These are phyloP conservation scores for Leucoagaricus sp. DNA, from an alignment of 1,284 basidiomycete species.

Conservation along the genomic window DNA sequence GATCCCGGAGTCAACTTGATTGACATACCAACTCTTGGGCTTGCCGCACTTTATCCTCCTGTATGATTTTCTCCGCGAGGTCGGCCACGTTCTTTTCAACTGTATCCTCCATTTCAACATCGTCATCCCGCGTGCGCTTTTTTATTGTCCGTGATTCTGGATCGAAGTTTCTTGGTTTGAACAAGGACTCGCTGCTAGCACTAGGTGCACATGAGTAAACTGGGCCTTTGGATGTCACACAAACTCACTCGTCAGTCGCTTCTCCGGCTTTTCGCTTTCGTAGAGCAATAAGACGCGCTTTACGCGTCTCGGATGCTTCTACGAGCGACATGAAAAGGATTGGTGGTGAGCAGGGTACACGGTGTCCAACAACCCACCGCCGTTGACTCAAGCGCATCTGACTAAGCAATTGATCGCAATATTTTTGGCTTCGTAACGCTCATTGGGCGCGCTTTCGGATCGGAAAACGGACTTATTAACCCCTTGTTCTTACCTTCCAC, in stretches of 20 bases:
- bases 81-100: slow-evolving; percentile 87
- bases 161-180: slow-evolving; percentile 86
- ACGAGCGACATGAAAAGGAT: slow-evolving; percentile 69
- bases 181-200: slow-evolving; percentile 49
- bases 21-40: slow-evolving; percentile 82
- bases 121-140: slow-evolving; percentile 56
- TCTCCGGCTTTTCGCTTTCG: slow-evolving; percentile 77
- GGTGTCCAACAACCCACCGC: slow-evolving; percentile 5
- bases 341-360: slow-evolving; percentile 15
- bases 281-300: slow-evolving; percentile 82
- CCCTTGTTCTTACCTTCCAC: not conserved
- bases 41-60: slow-evolving; percentile 82
- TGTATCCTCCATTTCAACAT: slow-evolving; percentile 74
- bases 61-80: slow-evolving; percentile 81
- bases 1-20: not conserved
- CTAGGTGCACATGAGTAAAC: slow-evolving; percentile 16
- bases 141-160: slow-evolving; percentile 77
- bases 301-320: slow-evolving; percentile 83
- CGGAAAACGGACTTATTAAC: not conserved
- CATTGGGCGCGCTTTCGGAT: slow-evolving; percentile 9
- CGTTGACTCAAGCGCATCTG: slow-evolving; percentile 9
- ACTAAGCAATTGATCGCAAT: slow-evolving; percentile 17
- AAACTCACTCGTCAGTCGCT: slow-evolving; percentile 25
- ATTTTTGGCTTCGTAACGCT: not conserved
- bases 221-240: slow-evolving; percentile 4